Evolutionary conservation across 495 filamentous ascomycete genomes (phyloP), one percentile per base, ranked within the genome.

Genomic region (Aspergillus leporis): DNA sequence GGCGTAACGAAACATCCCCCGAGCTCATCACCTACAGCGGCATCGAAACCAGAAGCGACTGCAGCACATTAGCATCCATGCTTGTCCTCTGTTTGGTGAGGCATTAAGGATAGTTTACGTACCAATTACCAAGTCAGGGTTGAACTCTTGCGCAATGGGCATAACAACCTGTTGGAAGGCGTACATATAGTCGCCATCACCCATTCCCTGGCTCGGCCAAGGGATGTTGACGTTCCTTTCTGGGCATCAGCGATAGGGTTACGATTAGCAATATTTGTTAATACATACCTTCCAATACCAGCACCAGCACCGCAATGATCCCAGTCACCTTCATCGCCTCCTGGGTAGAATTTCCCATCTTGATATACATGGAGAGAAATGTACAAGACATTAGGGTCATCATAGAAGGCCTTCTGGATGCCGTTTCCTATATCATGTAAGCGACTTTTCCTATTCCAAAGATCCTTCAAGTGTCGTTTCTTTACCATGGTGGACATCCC

Each of bases 121-220:
- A 86, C 83, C 76, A 60, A 99, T 93, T 10, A 99, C 92, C 12
- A 99, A 78, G 65, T 99, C 95, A 3, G 94, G 94, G 65, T 93
- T 79, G 67, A 97, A 99, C 63, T 99, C 93, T 14, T 83, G 80
- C 0, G 90, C 93, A 56, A 98, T 93, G 0, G 94, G 94, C 91
- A 99, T 97, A n/a, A 98, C 88, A 28, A 98, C 87, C 67, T 92
- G 85, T 59, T 98, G 92, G 68, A 99, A 99, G 10, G 94, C 94
- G 59, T 87, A 90, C 75, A 98, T 85, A 73, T 99, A 99, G 69
- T 99, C 94, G 4, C 89, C 93, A 74, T 99, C 95, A 2, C 91
- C 91, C 92, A 97, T 96, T 3, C 92, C 93, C 60, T 94, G 90
- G 23, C 85, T 85, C 45, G 85, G 81, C 95, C 95, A 99, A 1